phyloP scores from a whole-genome alignment of 2,329 filamentous ascomycete species.

The Helotiales sp. region DNA sequence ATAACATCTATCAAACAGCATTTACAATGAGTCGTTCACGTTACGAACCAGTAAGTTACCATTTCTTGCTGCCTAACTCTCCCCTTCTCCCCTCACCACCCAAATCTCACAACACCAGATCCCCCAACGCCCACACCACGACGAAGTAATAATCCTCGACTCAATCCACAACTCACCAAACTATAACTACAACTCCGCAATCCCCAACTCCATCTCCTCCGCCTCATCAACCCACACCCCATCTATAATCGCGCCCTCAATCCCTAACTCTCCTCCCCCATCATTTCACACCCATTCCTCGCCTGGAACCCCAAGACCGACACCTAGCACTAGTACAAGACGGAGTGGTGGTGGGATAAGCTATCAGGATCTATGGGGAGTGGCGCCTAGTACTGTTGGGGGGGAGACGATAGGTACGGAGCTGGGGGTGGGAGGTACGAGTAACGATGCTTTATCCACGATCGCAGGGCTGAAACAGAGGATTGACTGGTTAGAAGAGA shows the following conservation, averaged over 20 bases:
- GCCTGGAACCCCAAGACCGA: constrained; percentile 23
- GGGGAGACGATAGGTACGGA: constrained; percentile 12
- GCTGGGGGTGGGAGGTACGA: constrained; percentile 13
- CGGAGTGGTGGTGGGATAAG: neutral
- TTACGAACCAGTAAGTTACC: constrained; percentile 28
- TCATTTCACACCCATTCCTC: constrained; percentile 27
- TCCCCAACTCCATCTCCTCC: constrained; percentile 25
- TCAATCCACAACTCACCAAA: constrained; percentile 20
- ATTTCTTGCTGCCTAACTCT: constrained; percentile 7
- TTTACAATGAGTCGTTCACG: constrained; percentile 27
- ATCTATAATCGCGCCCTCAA: constrained; percentile 21
- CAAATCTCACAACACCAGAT: constrained; percentile 18
- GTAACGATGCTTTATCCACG: constrained; percentile 25
- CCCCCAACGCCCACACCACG: constrained; percentile 18
- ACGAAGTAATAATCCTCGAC: constrained; percentile 24
- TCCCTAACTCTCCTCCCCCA: constrained; percentile 28
- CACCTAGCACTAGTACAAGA: constrained; percentile 17
- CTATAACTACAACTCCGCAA: constrained; percentile 29
- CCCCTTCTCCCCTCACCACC: neutral
- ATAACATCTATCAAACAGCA: neutral
- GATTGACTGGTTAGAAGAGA: constrained; percentile 32
- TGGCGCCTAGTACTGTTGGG: constrained; percentile 25
- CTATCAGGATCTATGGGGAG: constrained; percentile 29
- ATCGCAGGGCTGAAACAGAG: constrained; percentile 26
- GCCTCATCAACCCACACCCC: constrained; percentile 20